A percentile compares a stretch with the other conserved stretches of the same genome.
Conservation (phyloP, 2,329 filamentous ascomycete species). For the Microsporum ferrugineum region DNA sequence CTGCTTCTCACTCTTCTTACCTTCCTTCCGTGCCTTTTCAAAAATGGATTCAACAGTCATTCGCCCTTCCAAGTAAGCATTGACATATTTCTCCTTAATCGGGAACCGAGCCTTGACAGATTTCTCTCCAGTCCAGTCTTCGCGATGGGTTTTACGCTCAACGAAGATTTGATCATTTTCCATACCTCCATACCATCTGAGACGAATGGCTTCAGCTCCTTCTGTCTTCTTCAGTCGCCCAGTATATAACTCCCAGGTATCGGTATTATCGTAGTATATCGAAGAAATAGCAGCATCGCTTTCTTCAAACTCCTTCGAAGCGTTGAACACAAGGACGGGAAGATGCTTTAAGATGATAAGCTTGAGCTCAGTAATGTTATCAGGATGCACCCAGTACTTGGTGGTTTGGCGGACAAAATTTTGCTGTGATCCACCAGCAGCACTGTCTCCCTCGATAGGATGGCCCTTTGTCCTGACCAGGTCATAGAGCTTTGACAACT, state of each 20-base stretch:
- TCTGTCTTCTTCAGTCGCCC: slow-evolving; percentile 96
- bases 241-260: slow-evolving; percentile 87
- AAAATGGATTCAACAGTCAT: slow-evolving; percentile 82
- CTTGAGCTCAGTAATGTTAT: slow-evolving; percentile 97
- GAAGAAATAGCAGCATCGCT: slow-evolving; percentile 92
- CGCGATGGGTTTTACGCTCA: slow-evolving; percentile 93
- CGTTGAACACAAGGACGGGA: slow-evolving; percentile 92
- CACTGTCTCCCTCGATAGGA: slow-evolving; percentile 80
- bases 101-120: slow-evolving; percentile 95
- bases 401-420: slow-evolving; percentile 96
- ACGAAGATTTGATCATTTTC: slow-evolving; percentile 90
- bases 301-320: slow-evolving; percentile 87
- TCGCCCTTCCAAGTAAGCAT: slow-evolving; percentile 73
- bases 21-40: slow-evolving; percentile 89
- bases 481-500: slow-evolving; percentile 91
- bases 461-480: slow-evolving; percentile 86
- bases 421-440: slow-evolving; percentile 82
- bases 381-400: slow-evolving; percentile 98
- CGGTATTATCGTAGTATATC: slow-evolving; percentile 94
- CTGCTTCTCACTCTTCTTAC: slow-evolving; percentile 84
- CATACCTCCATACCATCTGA: slow-evolving; percentile 98
- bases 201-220: slow-evolving; percentile 87
- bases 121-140: slow-evolving; percentile 98
- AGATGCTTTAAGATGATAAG: slow-evolving; percentile 96
- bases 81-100: slow-evolving; percentile 95